Conservation (phyloP, 2,329 filamentous ascomycete genomes). For the Neofusicoccum laricinum region DNA sequence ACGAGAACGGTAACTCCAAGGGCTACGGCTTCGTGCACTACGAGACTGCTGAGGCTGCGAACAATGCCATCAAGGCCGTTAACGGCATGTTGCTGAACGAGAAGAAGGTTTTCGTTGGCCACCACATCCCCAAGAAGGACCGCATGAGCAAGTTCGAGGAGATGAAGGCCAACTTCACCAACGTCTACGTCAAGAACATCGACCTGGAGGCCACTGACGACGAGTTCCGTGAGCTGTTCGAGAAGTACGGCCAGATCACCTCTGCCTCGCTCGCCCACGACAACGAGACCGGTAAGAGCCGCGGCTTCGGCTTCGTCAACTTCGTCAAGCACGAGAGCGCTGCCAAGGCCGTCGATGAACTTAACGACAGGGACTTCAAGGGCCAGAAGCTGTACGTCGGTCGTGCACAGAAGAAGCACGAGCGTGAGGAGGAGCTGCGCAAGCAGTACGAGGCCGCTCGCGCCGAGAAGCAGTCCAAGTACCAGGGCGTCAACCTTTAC, state of each 20-base stretch:
- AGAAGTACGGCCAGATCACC: conserved; percentile 89
- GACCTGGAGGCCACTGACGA: conserved; percentile 80
- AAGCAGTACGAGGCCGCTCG: conserved; percentile 98
- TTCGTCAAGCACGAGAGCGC: conserved; percentile 89
- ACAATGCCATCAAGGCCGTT: conserved; percentile 97
- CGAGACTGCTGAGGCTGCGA: conserved; percentile 96
- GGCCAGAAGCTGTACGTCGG: conserved; percentile 97
- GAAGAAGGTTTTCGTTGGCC: conserved; percentile 99
- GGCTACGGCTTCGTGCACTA: conserved; percentile 99
- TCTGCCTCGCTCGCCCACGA: conserved; percentile 92
- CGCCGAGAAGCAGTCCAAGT: conserved; percentile 98
- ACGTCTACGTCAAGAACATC: conserved; percentile 99
- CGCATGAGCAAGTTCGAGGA: conserved; percentile 99
- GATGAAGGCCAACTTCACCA: conserved; percentile 99
- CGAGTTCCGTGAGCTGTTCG: conserved; percentile 90
- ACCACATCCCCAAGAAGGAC: conserved; percentile 99
- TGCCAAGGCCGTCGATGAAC: conserved; percentile 78
- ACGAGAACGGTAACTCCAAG: conserved; percentile 95
- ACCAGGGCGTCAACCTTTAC: conserved; percentile 98
- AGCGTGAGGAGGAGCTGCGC: conserved; percentile 98
- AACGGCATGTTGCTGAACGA: conserved; percentile 99
- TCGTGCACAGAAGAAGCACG: conserved; percentile 99
- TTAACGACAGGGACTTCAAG: conserved; percentile 89
- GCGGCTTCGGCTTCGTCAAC: conserved; percentile 95
- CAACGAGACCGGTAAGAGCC: conserved; percentile 79